These are phyloP conservation scores for Hamigera avellanea DNA, from an alignment of 495 filamentous ascomycete genomes.

Conservation along the genomic window DNA sequence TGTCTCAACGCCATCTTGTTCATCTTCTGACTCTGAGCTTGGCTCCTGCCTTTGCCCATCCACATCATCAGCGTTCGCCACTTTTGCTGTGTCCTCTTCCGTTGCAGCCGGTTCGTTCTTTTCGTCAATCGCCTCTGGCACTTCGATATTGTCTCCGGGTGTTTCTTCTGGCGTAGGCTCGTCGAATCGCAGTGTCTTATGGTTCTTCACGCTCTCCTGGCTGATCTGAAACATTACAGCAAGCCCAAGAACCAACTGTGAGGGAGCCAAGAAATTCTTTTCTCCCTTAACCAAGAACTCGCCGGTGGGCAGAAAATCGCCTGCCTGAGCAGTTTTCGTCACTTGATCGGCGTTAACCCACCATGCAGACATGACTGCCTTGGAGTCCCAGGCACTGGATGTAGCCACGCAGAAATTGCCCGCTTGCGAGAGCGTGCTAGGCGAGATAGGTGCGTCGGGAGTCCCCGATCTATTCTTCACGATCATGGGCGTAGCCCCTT, in stretches of 20 bases:
- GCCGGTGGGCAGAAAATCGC: constrained; percentile 69
- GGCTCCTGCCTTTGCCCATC: constrained; percentile 9
- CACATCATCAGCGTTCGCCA: neutral
- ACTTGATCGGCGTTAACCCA: constrained; percentile 87
- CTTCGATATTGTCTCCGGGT: constrained; percentile 1
- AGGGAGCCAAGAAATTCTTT: constrained; percentile 84
- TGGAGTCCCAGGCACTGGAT: constrained; percentile 88
- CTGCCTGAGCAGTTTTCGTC: constrained; percentile 63
- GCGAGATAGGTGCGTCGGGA: constrained; percentile 75
- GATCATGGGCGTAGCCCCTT: constrained; percentile 71
- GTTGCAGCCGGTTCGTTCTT: constrained; percentile 1
- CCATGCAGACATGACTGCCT: constrained; percentile 88
- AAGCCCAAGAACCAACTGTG: constrained; percentile 78
- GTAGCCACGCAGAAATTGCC: constrained; percentile 73
- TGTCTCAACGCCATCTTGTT: constrained; percentile 15
- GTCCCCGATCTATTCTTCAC: constrained; percentile 72
- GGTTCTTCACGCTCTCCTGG: constrained; percentile 71
- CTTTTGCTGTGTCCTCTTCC: constrained; percentile 1
- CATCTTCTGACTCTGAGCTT: constrained; percentile 15
- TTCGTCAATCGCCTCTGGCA: neutral
- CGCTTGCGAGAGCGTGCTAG: constrained; percentile 82
- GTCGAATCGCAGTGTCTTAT: constrained; percentile 61
- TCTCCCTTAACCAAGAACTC: constrained; percentile 70
- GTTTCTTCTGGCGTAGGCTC: constrained; percentile 5
- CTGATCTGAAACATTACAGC: constrained; percentile 80